Conservation (phyloP, 2,329 filamentous ascomycete species). For the Colletotrichum tabaci region DNA sequence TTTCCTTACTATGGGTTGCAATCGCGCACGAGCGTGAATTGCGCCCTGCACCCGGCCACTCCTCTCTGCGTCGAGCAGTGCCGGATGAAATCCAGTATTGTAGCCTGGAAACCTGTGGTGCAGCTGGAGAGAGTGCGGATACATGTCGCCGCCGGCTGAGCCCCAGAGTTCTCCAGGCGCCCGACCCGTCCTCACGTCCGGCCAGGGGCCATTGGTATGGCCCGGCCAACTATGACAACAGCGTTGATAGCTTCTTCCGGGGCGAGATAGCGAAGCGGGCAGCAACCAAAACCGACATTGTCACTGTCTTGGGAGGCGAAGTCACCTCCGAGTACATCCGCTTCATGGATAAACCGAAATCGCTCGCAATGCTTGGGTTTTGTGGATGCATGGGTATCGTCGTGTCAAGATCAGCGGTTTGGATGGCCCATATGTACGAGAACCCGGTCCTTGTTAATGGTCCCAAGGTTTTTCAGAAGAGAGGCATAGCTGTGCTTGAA, state of each 20-base stretch:
- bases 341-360: not conserved
- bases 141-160: not conserved
- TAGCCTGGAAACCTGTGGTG: too few relatives aligned
- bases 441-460: not conserved
- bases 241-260: not conserved
- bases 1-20: too few relatives aligned
- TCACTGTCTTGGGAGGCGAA: not conserved
- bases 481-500: not conserved
- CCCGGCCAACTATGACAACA: not conserved
- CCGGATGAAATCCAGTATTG: too few relatives aligned
- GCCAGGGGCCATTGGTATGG: not conserved
- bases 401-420: not conserved
- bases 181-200: not conserved
- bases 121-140: too few relatives aligned
- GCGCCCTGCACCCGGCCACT: too few relatives aligned
- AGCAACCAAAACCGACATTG: not conserved
- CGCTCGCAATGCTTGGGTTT: constrained; percentile 2
- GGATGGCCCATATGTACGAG: not conserved
- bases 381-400: not conserved
- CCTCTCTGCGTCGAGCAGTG: too few relatives aligned
- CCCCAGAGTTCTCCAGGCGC: not conserved
- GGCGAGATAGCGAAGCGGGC: not conserved
- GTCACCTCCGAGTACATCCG: not conserved
- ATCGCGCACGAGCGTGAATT: too few relatives aligned
- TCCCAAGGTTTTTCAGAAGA: not conserved